Percentiles rank a stretch among this genome's conserved stretches.
These are phyloP conservation scores for Lichtheimia ramosa DNA, from an alignment of 371 early-diverging fungal genomes.

Conservation along the genomic window DNA sequence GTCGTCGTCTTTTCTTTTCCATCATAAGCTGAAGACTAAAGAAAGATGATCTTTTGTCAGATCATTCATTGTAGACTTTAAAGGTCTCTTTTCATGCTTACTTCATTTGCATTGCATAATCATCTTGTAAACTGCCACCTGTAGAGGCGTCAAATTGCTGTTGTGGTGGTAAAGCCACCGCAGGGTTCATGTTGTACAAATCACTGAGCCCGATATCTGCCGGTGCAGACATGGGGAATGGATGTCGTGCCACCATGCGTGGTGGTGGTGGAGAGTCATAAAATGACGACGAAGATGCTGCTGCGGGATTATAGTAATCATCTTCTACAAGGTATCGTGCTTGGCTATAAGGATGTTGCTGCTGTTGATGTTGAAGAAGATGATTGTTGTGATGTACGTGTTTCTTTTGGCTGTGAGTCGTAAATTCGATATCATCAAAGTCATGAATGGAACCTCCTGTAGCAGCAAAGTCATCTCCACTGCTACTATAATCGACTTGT, in stretches of 20 bases:
- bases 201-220: constrained; percentile 39
- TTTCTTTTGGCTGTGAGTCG: background rate
- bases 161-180: constrained; percentile 6
- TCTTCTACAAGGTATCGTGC: background rate
- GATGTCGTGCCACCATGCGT: background rate
- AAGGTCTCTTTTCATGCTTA: too few relatives aligned
- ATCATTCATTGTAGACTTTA: too few relatives aligned
- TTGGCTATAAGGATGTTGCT: background rate
- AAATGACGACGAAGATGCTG: background rate
- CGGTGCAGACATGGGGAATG: constrained; percentile 46
- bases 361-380: background rate
- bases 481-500: background rate
- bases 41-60: background rate
- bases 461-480: too few relatives aligned
- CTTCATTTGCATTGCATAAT: constrained; percentile 46
- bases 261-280: constrained; percentile 3
- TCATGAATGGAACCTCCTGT: constrained; percentile 6
- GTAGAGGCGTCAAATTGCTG: constrained; percentile 7
- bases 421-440: constrained; percentile 19
- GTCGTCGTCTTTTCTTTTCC: constrained; percentile 88
- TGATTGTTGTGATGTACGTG: background rate
- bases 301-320: background rate
- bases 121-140: constrained; percentile 33
- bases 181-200: constrained; percentile 15
- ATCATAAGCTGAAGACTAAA: constrained; percentile 37